A percentile compares a stretch with the other conserved stretches of the same genome.
phyloP scores from a whole-genome alignment of 2,329 filamentous ascomycete species.

The Calonectria pseudoturangicola region DNA sequence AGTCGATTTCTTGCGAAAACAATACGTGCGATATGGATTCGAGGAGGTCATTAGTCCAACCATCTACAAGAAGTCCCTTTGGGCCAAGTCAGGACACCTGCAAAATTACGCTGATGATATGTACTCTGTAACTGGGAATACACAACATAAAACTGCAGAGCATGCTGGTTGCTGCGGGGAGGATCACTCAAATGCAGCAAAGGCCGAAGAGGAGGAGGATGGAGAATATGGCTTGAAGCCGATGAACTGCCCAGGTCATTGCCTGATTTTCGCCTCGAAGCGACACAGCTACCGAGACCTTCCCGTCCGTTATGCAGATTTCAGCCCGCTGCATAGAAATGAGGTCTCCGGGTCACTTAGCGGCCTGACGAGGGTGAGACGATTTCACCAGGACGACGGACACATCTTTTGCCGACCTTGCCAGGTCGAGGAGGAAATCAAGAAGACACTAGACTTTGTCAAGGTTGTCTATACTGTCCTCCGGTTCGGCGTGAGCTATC shows the following conservation, averaged over 20 bases:
- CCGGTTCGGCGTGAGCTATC: slow-evolving; percentile 80
- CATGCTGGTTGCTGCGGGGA: slow-evolving; percentile 59
- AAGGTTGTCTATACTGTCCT: slow-evolving; percentile 82
- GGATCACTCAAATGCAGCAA: slow-evolving; percentile 45
- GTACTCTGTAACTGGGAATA: slow-evolving; percentile 83
- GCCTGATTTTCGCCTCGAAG: slow-evolving; percentile 85
- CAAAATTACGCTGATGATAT: slow-evolving; percentile 95
- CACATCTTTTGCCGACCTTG: slow-evolving; percentile 91
- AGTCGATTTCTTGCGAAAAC: slow-evolving; percentile 85
- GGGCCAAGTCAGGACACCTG: slow-evolving; percentile 90
- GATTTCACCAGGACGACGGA: slow-evolving; percentile 93
- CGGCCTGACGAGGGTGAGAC: slow-evolving; percentile 87
- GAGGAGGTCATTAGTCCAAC: slow-evolving; percentile 92
- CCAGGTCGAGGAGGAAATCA: slow-evolving; percentile 85
- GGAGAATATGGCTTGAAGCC: slow-evolving; percentile 90
- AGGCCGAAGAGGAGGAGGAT: slow-evolving; percentile 72
- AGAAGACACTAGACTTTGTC: slow-evolving; percentile 83
- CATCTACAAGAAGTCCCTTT: slow-evolving; percentile 92
- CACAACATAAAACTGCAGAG: slow-evolving; percentile 48
- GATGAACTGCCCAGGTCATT: slow-evolving; percentile 95
- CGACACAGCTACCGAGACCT: slow-evolving; percentile 86
- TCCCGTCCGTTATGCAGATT: slow-evolving; percentile 90
- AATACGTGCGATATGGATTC: slow-evolving; percentile 90
- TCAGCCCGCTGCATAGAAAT: slow-evolving; percentile 90
- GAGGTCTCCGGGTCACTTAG: slow-evolving; percentile 88